Evolutionary conservation across 2,329 filamentous ascomycete species (phyloP).

Genomic region (Rhytidhysteron rufulum): DNA sequence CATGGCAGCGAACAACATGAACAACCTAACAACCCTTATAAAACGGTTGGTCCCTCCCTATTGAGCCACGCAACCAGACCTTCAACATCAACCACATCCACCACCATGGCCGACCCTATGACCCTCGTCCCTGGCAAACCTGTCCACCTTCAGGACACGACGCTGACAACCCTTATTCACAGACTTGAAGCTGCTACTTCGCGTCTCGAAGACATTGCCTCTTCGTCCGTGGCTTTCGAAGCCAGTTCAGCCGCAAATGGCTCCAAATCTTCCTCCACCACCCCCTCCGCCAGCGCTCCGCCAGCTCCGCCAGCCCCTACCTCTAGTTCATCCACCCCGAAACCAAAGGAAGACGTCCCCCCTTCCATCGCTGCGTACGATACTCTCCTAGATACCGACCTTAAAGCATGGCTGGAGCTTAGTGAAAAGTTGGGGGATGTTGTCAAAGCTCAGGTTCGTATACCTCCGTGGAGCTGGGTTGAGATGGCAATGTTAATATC

Average conservation of each 20-base stretch:
- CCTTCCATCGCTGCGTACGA: slow-evolving; percentile 86
- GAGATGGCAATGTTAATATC: slow-evolving; percentile 3
- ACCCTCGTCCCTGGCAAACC: too few species aligned
- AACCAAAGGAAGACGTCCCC: slow-evolving; percentile 41
- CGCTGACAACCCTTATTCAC: slow-evolving; percentile 47
- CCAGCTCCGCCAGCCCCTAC: slow-evolving; percentile 29
- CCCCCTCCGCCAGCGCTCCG: slow-evolving; percentile 32
- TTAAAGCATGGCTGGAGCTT: slow-evolving; percentile 73
- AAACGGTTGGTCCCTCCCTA: slow-evolving; percentile 70
- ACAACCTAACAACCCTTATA: slow-evolving; percentile 95
- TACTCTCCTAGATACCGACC: slow-evolving; percentile 65
- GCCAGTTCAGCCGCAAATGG: slow-evolving; percentile 22
- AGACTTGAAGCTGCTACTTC: slow-evolving; percentile 97
- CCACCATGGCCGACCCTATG: slow-evolving; percentile 12
- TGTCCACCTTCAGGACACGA: slow-evolving; percentile 30
- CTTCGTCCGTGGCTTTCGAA: slow-evolving; percentile 61
- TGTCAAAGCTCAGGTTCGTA: slow-evolving; percentile 71
- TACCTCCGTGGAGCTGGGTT: not conserved
- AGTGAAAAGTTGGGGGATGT: slow-evolving; percentile 75
- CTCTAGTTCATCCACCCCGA: slow-evolving; percentile 27
- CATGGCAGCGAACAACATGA: slow-evolving; percentile 79
- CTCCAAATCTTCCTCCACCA: slow-evolving; percentile 14
- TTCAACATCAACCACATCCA: slow-evolving; percentile 2
- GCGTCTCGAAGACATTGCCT: slow-evolving; percentile 91
- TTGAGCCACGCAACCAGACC: too few species aligned